Evolutionary conservation across 768 basidiomycete genomes (phyloP), one percentile per base, ranked within the genome.

Genomic region (Pleurotus djamor): DNA sequence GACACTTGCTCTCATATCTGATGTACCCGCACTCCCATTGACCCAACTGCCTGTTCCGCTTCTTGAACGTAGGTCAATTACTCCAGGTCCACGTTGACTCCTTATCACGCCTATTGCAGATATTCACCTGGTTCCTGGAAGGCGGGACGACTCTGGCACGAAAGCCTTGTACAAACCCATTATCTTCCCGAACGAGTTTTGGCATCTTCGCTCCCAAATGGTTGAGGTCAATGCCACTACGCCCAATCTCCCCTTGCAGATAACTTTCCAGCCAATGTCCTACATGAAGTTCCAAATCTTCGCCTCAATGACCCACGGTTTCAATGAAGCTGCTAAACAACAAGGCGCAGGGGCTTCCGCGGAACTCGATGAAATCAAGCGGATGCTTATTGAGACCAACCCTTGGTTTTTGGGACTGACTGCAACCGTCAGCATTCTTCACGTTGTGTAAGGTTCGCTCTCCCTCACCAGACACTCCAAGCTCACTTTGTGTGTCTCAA

Each of bases 341-440:
- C 87, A 91, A 65, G 86, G 88, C 16, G 80, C 79, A 12, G 76
- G 76, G 1, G 78, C 79, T 33, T 76, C 76, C 9, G 83, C 85
- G 33, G 96, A 98, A 70, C 71, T 98, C 45, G 96, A 99, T 70
- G 96, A 98, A 76, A 74, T 99, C 66, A 99, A 99, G 76, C 81
- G 94, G 59, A 96, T 96, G 90, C 75, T 99, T 50, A 78, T 89
- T 12, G 91, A 93, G 73, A 93, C 91, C 2, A 91, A 91, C 70
- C 91, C 94, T 13, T 94, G 87, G 81, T 88, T 97, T 76, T 80
- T 98, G 58, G 89, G 78, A 21, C 73, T 96, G 48, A 97, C 96
- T 0, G 92, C 79, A 14, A 57, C 91, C 52, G 96, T 98, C 67
- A 91, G 91, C 69, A 63, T 97, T 21, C 74, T 99, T 61, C 97